Conservation (phyloP, 2,329 filamentous ascomycete species). For the Chaetomium sp. region DNA sequence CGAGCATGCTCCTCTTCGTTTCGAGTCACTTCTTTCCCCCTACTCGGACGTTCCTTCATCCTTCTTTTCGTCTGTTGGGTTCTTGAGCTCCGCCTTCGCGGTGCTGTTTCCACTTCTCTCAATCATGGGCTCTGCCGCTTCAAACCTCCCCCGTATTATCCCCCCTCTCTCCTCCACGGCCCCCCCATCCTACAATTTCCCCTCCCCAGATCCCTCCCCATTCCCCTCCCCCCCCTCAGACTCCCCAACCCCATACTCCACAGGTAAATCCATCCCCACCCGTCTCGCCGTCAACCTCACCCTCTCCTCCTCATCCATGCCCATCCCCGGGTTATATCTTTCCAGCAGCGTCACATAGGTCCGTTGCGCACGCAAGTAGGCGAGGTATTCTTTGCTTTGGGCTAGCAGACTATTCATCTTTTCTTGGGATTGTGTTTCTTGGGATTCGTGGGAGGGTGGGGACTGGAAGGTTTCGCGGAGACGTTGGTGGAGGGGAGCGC, state of each 20-base stretch:
- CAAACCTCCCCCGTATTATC: too few species aligned
- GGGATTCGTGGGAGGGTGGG: slow-evolving; percentile 27
- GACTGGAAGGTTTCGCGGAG: slow-evolving; percentile 56
- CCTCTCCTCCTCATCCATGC: slow-evolving; percentile 78
- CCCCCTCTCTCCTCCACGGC: too few species aligned
- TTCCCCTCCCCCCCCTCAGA: background rate
- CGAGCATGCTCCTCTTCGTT: too few species aligned
- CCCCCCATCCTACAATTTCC: background rate
- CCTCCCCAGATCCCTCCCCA: slow-evolving; percentile 1
- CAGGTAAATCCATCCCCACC: slow-evolving; percentile 84
- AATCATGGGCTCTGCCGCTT: too few species aligned
- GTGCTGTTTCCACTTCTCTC: too few species aligned
- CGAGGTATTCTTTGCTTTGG: slow-evolving; percentile 69
- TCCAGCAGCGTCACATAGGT: slow-evolving; percentile 76
- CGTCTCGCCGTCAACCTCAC: slow-evolving; percentile 76
- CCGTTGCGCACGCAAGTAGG: slow-evolving; percentile 80
- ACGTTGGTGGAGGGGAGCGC: slow-evolving; percentile 63
- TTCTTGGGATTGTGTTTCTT: background rate
- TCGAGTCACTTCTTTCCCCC: too few species aligned
- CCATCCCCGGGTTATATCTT: slow-evolving; percentile 89
- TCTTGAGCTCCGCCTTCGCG: too few species aligned
- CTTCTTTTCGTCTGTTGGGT: too few species aligned
- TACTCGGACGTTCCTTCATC: too few species aligned
- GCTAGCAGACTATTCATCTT: background rate
- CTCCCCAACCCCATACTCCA: slow-evolving; percentile 40